Evolutionary conservation across 2,329 filamentous ascomycete genomes (phyloP), one percentile per base, ranked within the genome.

Genomic region (Trichoderma arundinaceum): DNA sequence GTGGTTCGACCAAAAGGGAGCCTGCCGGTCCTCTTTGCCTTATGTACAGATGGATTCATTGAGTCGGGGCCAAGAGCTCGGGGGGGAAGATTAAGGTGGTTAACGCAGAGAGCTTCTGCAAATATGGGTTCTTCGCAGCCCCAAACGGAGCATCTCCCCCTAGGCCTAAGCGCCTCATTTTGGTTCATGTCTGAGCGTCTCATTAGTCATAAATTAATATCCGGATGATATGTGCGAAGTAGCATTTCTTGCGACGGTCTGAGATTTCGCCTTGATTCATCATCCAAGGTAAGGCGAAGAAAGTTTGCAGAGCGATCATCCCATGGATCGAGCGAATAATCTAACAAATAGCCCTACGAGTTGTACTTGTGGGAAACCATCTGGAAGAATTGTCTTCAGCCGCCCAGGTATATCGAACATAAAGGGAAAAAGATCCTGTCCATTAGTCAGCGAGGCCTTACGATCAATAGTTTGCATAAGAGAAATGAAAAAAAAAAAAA

Each of bases 21-120:
- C 10, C 65, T 41, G 15, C 44, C 22, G 9, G 68, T 65, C 28
- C 66, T 63, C 63, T 64, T 68, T 39, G 65, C 64, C 43, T 35
- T 61, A 54, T 68, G 65, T 39, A 48, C 66, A 38, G 53, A 58
- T 33, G 35, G 43, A 12, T 7, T 35, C 35, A 12, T 54, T 7
- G 61, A 7, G 12, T 41, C 39, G 46, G 28, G 9, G 10, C 12
- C 32, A 15, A 41, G 17, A 62, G 46, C 28, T 17, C 46, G 33
- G 39, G 35, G 41, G 4, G 48, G 5, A 7, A 22, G 15, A 38
- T 60, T 43, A 12, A 28, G 19, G 10, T 41, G 53, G 63, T 67
- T 54, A 7, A 49, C 35, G 48, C 61, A 65, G 12, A 60, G 39
- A 38, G 52, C 33, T 43, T 56, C 46, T 44, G 61, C 46, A 41